Base-by-base conservation (phyloP, 2,329 filamentous ascomycete species). In the Mycosphaerella sp. region DNA sequence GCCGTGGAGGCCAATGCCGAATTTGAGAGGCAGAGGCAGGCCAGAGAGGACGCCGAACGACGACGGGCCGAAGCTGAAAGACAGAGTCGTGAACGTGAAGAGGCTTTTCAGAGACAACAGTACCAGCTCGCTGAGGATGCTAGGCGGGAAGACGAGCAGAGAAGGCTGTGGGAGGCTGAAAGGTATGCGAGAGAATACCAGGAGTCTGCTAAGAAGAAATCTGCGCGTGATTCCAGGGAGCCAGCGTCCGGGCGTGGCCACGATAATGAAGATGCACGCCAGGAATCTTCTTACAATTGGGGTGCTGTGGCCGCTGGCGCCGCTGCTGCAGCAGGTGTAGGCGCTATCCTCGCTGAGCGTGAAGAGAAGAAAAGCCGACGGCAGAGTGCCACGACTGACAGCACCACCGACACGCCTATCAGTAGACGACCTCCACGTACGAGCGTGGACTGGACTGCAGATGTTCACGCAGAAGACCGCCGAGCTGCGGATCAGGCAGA, bases 301-400 rank as follows among this genome's bases (percentile, higher is more conserved):
- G 67, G 62, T 6, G 64, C 72, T 44, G 68, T 69, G 29, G 70
- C 68, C 34, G 69, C 67, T 29, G 69, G 67, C 6, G 60, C 66
- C 48, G 69, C 66, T 43, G 66, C 64, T 42, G 66, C 61, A 14
- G 65, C 66, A 44, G 66, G 58, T 42, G 63, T 63, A 31, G 65
- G 63, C 48, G 66, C 66, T 21, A 62, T 62, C 9, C 50, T 68
- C 26, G 64, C 63, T 10, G 63, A 63, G 14, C 51, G 59, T 2
- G 54, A 62, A 46, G 60, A 61, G 54, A 59, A 65, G 36, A 48
- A 65, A 36, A 48, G 58, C 42, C 53, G 58, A n/a, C 54, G 55
- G 4, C 55, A 61, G 26, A 45, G 55, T 6, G 53, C 55, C n/a
- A 56, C 58, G 39, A 51, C 53, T 7, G 53, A 58, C 12, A 51